phyloP scores from a whole-genome alignment of 495 filamentous ascomycete species.

The Xylaria scruposa region DNA sequence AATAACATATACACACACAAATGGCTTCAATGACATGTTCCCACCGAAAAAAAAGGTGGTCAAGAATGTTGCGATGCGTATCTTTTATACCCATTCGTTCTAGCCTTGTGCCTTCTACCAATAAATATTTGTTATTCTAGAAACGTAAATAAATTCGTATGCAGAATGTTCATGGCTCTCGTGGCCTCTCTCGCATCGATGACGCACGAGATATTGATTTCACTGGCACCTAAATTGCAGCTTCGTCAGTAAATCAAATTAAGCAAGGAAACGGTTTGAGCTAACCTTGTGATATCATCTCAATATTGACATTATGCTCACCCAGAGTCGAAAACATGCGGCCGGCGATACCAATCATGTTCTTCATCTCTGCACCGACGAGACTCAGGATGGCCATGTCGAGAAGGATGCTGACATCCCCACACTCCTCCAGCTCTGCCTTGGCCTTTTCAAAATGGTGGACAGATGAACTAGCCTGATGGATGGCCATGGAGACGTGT shows the following conservation, averaged over 20 bases:
- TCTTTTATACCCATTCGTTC: not conserved
- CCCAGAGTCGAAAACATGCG: constrained; percentile 89
- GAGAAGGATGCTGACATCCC: constrained; percentile 81
- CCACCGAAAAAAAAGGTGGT: not conserved
- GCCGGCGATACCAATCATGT: constrained; percentile 89
- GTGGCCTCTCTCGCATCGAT: constrained; percentile 90
- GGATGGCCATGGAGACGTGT: constrained; percentile 93
- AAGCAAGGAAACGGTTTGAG: constrained; percentile 18
- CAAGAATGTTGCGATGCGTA: not conserved
- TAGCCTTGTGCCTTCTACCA: not conserved
- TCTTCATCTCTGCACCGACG: constrained; percentile 93
- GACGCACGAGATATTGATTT: constrained; percentile 98
- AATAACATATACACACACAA: not conserved
- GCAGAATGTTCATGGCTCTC: constrained; percentile 90
- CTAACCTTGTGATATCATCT: constrained; percentile 97
- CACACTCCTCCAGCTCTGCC: constrained; percentile 74
- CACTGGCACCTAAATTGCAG: constrained; percentile 76
- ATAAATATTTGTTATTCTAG: constrained; percentile 47
- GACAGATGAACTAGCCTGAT: constrained; percentile 72
- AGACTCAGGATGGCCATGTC: constrained; percentile 92
- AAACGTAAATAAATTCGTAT: constrained; percentile 86
- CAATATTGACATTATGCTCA: constrained; percentile 87
- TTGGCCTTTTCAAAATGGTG: constrained; percentile 69
- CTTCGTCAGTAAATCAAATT: constrained; percentile 31
- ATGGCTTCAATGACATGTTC: not conserved